phyloP scores from a whole-genome alignment of 495 filamentous ascomycete genomes.

The Neurospora discreta region DNA sequence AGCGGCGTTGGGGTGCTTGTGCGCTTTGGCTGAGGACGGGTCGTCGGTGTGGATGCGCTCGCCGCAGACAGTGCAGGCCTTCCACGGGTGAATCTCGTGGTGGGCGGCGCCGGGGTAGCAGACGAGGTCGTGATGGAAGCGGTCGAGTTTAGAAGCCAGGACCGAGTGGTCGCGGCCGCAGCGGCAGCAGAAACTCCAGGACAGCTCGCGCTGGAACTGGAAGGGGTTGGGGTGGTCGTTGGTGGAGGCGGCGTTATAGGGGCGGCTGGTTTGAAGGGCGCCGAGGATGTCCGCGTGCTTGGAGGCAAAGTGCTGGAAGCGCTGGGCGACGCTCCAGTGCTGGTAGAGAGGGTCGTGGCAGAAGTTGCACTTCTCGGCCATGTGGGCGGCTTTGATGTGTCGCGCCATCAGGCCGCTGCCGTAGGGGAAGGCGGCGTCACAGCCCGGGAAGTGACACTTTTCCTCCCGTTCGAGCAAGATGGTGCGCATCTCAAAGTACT shows the following conservation, averaged over 20 bases:
- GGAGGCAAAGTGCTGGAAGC: slow-evolving; percentile 6
- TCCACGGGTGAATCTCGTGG: neutral
- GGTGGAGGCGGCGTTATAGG: neutral
- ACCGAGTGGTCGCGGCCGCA: slow-evolving; percentile 15
- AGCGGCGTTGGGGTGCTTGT: neutral
- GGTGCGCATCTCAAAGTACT: slow-evolving; percentile 22
- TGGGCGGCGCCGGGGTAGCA: slow-evolving; percentile 11
- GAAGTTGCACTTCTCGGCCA: slow-evolving; percentile 15
- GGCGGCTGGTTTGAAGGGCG: neutral
- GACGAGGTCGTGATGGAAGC: slow-evolving; percentile 10
- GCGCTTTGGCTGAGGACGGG: neutral
- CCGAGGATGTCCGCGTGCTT: slow-evolving; percentile 5
- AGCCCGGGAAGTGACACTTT: slow-evolving; percentile 25
- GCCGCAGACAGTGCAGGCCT: neutral
- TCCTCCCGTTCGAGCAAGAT: slow-evolving; percentile 20
- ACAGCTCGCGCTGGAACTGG: neutral
- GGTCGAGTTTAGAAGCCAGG: slow-evolving; percentile 9
- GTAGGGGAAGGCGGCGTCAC: slow-evolving; percentile 17
- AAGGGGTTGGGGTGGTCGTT: neutral
- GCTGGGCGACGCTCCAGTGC: slow-evolving; percentile 13
- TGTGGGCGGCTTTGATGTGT: slow-evolving; percentile 23
- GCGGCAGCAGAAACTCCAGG: slow-evolving; percentile 12
- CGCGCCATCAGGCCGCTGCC: slow-evolving; percentile 12
- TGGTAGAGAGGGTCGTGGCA: slow-evolving; percentile 15
- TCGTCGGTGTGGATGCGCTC: neutral